Base-by-base conservation (phyloP, 331 rosid species). In the Acacia concinna region DNA sequence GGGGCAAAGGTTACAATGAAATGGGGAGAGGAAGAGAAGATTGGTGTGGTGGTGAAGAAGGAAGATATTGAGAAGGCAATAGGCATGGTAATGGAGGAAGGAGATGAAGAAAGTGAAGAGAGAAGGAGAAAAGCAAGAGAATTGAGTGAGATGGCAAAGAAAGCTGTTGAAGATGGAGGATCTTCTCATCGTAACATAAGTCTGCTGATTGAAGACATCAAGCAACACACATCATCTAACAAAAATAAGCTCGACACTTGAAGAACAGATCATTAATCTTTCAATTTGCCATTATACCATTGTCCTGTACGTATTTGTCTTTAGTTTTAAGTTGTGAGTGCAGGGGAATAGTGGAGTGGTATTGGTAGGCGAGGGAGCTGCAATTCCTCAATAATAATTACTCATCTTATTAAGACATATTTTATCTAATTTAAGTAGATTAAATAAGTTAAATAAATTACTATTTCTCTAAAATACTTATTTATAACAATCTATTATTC, bases 11-110 rank as follows among this genome's bases (percentile, higher is more conserved):
- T 6, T 68, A 75, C 57, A 9, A 40, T 74, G 17, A 83, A 47
- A 21, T 81, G 72, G 76, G 87, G 78, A 3, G 68, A 81, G 9
- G 79, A 84, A 84, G 86, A 54, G n/a, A 67, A 74, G 14, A 77
- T 60, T 11, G 69, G 84, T 9, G 68, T 54, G 49, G 15, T 89
- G 79, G 88, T 87, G 71, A 82, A 71, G 62, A 88, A 43, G 43
- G 92, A 85, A 37, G 83, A 59, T 38, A 74, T 88, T 52, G 76
- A 57, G 73, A 76, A 54, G 18, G 91, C 87, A 20, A 82, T 88
- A 41, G 49, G 74, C 1, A 73, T 40, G 49, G 54, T 82, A 13
- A 87, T 85, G 87, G 84, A 81, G 25, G 83, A 80, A 70, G 86
- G 65, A 32, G 72, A n/a, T n/a, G n/a, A 35, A 3, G 85, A 81